phyloP scores from a whole-genome alignment of 2,329 filamentous ascomycete species.

The Aquanectria penicillioides region DNA sequence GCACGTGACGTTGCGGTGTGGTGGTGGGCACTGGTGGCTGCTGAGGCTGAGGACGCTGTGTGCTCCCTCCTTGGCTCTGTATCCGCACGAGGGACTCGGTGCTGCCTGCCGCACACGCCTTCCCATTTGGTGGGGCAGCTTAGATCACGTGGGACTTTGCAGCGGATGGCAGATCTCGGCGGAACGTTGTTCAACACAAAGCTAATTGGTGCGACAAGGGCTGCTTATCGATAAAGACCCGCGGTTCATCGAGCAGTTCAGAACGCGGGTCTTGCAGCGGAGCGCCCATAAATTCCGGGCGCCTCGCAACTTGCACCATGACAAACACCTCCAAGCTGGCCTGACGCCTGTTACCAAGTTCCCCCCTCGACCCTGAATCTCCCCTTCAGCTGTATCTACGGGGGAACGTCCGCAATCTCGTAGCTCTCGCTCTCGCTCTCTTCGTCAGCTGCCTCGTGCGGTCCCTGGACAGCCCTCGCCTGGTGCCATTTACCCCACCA shows the following conservation, averaged over 20 bases:
- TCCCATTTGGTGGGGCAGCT: too few species aligned
- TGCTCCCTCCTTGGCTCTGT: too few species aligned
- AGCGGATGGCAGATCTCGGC: conserved; percentile 4
- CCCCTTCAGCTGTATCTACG: conserved; percentile 19
- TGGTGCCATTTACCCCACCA: conserved; percentile 24
- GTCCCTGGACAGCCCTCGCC: background rate
- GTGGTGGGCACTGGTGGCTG: too few species aligned
- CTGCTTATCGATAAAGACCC: conserved; percentile 35
- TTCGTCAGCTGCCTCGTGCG: background rate
- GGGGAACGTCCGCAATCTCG: conserved; percentile 11
- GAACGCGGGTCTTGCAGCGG: conserved; percentile 15
- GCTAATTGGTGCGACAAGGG: conserved; percentile 23
- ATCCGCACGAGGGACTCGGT: too few species aligned
- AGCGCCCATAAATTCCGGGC: conserved; percentile 37
- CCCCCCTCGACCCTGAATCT: conserved; percentile 19
- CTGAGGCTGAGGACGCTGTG: background rate
- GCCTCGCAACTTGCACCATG: conserved; percentile 38
- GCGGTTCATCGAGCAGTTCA: conserved; percentile 26
- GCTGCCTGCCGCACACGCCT: background rate
- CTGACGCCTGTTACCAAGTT: conserved; percentile 25
- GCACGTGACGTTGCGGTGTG: conserved; percentile 36
- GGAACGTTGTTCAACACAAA: conserved; percentile 1
- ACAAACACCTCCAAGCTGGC: conserved; percentile 32
- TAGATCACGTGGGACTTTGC: conserved; percentile 6
- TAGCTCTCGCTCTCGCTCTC: background rate